These are phyloP conservation scores for Avena atlantica DNA, from an alignment of 176 grass and related monocot genomes.

Conservation along the genomic window DNA sequence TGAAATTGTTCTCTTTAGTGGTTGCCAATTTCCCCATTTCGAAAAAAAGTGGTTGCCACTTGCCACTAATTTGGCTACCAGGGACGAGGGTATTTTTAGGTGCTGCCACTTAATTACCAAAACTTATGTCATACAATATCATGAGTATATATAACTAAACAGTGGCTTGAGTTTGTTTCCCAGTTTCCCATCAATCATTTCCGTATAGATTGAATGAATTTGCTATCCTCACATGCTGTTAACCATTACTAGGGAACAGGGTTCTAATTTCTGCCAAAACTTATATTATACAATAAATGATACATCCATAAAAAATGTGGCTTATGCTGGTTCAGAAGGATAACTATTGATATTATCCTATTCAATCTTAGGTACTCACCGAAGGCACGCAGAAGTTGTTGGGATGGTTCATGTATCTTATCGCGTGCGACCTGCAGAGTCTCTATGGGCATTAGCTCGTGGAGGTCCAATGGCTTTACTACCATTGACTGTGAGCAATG, in stretches of 20 bases:
- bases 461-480: slow-evolving; percentile 95
- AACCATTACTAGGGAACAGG: slow-evolving; percentile 31
- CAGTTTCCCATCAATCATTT: slow-evolving; percentile 19
- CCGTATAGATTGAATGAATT: slow-evolving; percentile 19
- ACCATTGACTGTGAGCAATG: slow-evolving; percentile 87
- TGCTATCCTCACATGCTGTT: slow-evolving; percentile 10
- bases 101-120: slow-evolving; percentile 4
- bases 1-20: background rate
- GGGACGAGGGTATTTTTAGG: slow-evolving; percentile 26
- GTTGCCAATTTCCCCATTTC: background rate
- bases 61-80: background rate
- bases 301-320: background rate
- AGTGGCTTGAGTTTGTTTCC: background rate
- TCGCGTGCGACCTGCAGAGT: slow-evolving; percentile 77
- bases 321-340: slow-evolving; percentile 27
- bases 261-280: slow-evolving; percentile 19
- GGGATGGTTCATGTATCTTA: slow-evolving; percentile 85
- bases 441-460: slow-evolving; percentile 90
- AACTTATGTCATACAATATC: slow-evolving; percentile 19
- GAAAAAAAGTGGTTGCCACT: background rate
- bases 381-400: slow-evolving; percentile 89
- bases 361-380: slow-evolving; percentile 82
- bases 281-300: slow-evolving; percentile 8
- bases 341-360: slow-evolving; percentile 50
- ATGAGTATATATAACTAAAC: background rate